Percentiles rank a stretch among this genome's conserved stretches.
Evolutionary conservation across 2,329 filamentous ascomycete genomes (phyloP).

Genomic region (Trichoderma hamatum): DNA sequence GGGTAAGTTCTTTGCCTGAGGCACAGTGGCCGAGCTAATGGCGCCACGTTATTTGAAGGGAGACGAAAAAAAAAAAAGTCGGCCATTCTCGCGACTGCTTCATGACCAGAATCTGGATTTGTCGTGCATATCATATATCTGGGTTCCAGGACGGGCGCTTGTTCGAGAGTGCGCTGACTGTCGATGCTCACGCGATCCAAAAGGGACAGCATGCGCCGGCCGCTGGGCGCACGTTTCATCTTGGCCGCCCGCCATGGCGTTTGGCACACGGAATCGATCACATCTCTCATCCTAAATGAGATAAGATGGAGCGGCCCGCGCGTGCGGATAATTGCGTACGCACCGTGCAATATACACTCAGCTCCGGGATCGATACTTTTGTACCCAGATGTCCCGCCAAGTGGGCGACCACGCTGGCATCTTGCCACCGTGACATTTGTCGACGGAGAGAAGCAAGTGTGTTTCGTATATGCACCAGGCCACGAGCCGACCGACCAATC

Average conservation of each 20-base stretch:
- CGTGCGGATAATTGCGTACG: slow-evolving; percentile 18
- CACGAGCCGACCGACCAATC: not conserved
- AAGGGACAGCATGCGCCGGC: not conserved
- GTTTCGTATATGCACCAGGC: not conserved
- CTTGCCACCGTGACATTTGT: slow-evolving; percentile 1
- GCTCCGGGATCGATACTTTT: slow-evolving; percentile 26
- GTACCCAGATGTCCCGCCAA: slow-evolving; percentile 14
- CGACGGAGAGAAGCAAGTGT: not conserved
- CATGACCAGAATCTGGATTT: not conserved
- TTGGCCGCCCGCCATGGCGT: slow-evolving; percentile 16
- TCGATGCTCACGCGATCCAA: slow-evolving; percentile 4
- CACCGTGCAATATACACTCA: slow-evolving; percentile 28
- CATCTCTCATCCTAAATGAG: slow-evolving; percentile 24
- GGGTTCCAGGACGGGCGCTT: not conserved
- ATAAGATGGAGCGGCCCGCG: slow-evolving; percentile 26
- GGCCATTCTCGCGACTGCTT: not conserved
- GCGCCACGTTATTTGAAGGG: not conserved
- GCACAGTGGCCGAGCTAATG: not conserved
- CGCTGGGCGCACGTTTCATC: slow-evolving; percentile 5
- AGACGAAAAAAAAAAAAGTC: not conserved
- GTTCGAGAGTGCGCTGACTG: not conserved
- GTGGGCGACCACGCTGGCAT: slow-evolving; percentile 17
- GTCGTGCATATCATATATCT: not conserved
- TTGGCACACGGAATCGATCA: slow-evolving; percentile 26
- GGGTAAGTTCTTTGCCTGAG: not conserved